phyloP scores from a whole-genome alignment of 2,329 filamentous ascomycete genomes.

The Cytospora mali region DNA sequence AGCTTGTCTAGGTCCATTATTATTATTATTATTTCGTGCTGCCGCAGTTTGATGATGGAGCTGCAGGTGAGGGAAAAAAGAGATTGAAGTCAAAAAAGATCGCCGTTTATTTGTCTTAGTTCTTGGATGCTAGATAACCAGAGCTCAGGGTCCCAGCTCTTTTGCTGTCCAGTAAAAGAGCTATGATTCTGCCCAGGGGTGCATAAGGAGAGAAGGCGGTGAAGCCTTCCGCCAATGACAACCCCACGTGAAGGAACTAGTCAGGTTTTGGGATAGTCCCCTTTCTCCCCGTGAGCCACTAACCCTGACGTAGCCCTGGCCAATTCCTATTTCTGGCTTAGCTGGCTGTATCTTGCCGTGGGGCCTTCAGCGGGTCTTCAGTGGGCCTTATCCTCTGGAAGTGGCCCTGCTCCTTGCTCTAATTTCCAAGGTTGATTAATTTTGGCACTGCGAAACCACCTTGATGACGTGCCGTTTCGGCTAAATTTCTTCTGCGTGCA shows the following conservation, averaged over 20 bases:
- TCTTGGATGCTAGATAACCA: background rate
- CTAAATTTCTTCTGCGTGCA: slow-evolving; percentile 21
- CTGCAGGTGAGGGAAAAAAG: slow-evolving; percentile 1
- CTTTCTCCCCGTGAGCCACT: background rate
- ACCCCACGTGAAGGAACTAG: background rate
- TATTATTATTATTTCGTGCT: background rate
- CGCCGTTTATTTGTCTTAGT: background rate
- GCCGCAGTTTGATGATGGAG: background rate
- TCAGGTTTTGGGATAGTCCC: background rate
- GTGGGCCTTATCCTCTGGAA: background rate
- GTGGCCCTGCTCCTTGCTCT: slow-evolving; percentile 8
- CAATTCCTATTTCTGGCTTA: background rate
- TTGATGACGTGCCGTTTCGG: slow-evolving; percentile 28
- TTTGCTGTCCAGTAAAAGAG: background rate
- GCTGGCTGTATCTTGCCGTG: background rate
- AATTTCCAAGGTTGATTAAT: slow-evolving; percentile 18
- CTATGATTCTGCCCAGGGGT: background rate
- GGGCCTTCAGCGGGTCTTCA: background rate
- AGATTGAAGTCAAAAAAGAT: background rate
- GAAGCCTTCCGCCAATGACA: background rate
- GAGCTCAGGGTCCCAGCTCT: background rate
- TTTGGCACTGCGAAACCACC: slow-evolving; percentile 21
- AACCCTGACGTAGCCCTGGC: background rate
- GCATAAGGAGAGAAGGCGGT: background rate
- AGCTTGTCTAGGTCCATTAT: background rate